Base-by-base conservation (phyloP, 306 rosid species). In the Herpetospermum pedunculosum region DNA sequence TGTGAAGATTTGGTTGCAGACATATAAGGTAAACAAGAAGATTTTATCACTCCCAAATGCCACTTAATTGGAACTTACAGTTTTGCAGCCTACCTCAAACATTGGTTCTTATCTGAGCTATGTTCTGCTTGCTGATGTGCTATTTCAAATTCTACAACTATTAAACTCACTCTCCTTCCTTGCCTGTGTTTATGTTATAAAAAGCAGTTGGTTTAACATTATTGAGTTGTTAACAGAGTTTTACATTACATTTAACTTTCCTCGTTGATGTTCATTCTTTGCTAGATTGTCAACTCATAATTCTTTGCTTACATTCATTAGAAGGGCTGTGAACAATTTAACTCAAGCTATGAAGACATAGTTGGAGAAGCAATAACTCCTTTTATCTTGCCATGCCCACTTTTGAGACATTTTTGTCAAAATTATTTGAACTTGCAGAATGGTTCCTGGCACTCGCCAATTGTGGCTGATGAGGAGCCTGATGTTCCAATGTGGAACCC, bases 401-500 rank as follows among this genome's bases (percentile, higher is more conserved):
- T 2, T 28, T 63, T 40, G 48, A 13, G 6, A 7, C 46, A 8
- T 18, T 80, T 41, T 72, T 15, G 29, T 34, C 53, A 38, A 41
- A 37, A 41, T 26, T 38, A 23, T 65, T 67, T 78, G 81, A 49
- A 62, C 74, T 74, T 35, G 77, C 82, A 92, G 97, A 79, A 86
- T 80, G 97, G 93, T 53, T 58, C 21, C 48, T 93, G 98, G 98
- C 75, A 88, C 72, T 40, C 87, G 64, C 97, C 96, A 25, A 65
- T 81, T 46, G 72, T 90, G 54, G 92, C 85, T 19, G 98, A 93
- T 81, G 92, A 90, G 80, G 70, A 93, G 76, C 87, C 83, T 11
- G 73, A 87, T 64, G 81, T 90, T 80, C 93, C 98, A 47, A 86
- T 93, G 97, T 93, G 98, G 98, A 93, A 93, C 58, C 98, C 97